These are phyloP conservation scores for Pseudogymnoascus sp. DNA, from an alignment of 2,329 filamentous ascomycete species.

Conservation along the genomic window DNA sequence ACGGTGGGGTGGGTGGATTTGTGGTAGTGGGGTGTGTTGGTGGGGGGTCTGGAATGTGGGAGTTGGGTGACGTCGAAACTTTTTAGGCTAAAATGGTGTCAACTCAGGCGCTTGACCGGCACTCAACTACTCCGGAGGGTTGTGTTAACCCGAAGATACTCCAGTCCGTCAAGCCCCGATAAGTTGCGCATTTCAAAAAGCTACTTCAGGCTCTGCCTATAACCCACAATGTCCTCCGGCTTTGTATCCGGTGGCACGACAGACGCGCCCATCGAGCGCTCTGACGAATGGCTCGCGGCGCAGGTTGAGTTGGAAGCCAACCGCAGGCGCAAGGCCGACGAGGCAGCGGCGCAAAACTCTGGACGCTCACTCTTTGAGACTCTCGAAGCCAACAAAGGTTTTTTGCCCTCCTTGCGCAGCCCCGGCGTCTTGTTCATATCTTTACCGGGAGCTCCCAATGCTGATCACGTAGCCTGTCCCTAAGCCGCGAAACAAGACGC, in stretches of 20 bases:
- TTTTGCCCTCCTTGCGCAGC: neutral
- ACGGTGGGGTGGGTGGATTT: neutral
- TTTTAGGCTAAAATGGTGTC: neutral
- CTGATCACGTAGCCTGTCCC: conserved; percentile 11
- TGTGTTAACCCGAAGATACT: neutral
- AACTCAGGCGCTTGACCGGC: neutral
- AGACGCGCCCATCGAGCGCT: conserved; percentile 36
- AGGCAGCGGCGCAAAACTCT: conserved; percentile 35
- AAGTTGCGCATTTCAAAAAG: neutral
- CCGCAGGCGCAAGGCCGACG: conserved; percentile 21
- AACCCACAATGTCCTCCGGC: conserved; percentile 35
- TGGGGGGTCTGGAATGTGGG: neutral
- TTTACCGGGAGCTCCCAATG: conserved; percentile 12
- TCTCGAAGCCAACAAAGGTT: conserved; percentile 75
- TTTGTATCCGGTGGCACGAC: conserved; percentile 44
- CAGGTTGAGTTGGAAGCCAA: conserved; percentile 33
- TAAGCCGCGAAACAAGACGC: conserved; percentile 72
- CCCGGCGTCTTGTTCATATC: neutral
- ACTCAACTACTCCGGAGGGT: neutral
- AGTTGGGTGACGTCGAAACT: neutral
- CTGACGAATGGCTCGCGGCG: conserved; percentile 28
- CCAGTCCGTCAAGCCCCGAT: neutral
- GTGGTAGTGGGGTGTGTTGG: neutral
- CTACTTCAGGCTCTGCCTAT: neutral
- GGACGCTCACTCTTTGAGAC: conserved; percentile 63